Percentiles rank a stretch among this genome's conserved stretches.
Conservation (phyloP, 257 asterid species). For the Eucommia ulmoides region DNA sequence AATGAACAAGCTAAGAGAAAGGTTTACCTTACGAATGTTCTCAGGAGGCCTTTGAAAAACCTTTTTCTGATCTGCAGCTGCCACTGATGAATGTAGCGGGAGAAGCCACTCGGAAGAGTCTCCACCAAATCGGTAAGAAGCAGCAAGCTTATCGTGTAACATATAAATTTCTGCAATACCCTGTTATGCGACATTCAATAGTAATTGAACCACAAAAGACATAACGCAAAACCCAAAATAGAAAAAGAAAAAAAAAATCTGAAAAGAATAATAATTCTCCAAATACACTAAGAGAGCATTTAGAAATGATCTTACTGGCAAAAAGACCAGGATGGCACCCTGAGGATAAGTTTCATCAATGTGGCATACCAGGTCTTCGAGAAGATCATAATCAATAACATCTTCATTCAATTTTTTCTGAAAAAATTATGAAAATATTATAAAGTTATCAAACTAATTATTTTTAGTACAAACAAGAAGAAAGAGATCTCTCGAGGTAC, state of each 20-base stretch:
- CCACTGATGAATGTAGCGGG: constrained; percentile 89
- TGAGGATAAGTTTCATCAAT: constrained; percentile 66
- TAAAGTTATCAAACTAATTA: constrained; percentile 1
- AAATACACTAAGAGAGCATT: background rate
- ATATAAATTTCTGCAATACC: constrained; percentile 86
- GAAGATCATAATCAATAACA: constrained; percentile 79
- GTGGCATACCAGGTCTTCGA: constrained; percentile 89
- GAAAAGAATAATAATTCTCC: background rate
- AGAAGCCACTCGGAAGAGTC: constrained; percentile 84
- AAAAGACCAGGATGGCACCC: constrained; percentile 82
- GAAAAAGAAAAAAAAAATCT: background rate
- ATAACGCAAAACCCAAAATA: too few relatives aligned
- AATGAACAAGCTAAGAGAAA: constrained; percentile 4
- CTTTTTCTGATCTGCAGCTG: constrained; percentile 87
- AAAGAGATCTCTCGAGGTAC: constrained; percentile 6
- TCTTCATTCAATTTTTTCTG: constrained; percentile 93
- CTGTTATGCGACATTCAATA: constrained; percentile 43
- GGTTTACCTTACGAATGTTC: constrained; percentile 72
- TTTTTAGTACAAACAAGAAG: too few relatives aligned
- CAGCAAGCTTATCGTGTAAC: constrained; percentile 67
- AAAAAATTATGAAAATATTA: constrained; percentile 9
- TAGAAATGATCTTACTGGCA: constrained; percentile 45
- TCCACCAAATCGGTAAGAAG: constrained; percentile 72
- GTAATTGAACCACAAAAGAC: too few relatives aligned
- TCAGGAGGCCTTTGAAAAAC: constrained; percentile 81